Conservation (phyloP, 768 basidiomycete genomes). For the Chalciporus pseudorubinellus region DNA sequence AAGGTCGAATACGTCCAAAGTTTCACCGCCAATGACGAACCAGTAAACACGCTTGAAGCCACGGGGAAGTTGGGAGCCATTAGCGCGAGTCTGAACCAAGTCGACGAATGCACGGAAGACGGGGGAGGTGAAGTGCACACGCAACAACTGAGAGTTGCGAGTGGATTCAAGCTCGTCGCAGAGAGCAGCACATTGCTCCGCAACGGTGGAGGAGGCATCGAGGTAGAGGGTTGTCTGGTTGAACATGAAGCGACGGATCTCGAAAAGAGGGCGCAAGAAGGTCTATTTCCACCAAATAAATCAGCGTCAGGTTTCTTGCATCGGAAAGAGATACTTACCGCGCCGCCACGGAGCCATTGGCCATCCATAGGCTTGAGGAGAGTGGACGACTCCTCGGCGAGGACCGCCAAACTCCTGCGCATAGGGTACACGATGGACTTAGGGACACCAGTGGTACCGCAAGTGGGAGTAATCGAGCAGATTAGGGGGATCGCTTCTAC, state of each 20-base stretch:
- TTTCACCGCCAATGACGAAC: constrained; percentile 34
- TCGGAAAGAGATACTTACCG: constrained; percentile 15
- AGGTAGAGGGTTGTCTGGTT: constrained; percentile 31
- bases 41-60: constrained; percentile 30
- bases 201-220: constrained; percentile 26
- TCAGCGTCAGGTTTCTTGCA: too few species aligned
- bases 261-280: constrained; percentile 31
- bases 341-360: constrained; percentile 33
- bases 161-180: constrained; percentile 26
- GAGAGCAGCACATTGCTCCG: constrained; percentile 25
- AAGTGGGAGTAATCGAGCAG: constrained; percentile 21
- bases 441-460: constrained; percentile 30
- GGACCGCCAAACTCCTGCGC: constrained; percentile 22
- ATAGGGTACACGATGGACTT: constrained; percentile 33
- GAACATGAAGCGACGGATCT: constrained; percentile 34
- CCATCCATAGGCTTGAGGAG: constrained; percentile 28
- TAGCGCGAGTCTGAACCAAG: constrained; percentile 22
- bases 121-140: constrained; percentile 29
- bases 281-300: constrained; percentile 2
- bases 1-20: constrained; percentile 22
- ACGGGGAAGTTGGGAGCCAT: constrained; percentile 13
- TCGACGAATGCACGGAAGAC: constrained; percentile 31
- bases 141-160: constrained; percentile 21
- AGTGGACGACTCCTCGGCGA: constrained; percentile 30
- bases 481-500: constrained; percentile 18